phyloP scores from a whole-genome alignment of 192 early-diverging fungal genomes.

The Coemansia sp. region DNA sequence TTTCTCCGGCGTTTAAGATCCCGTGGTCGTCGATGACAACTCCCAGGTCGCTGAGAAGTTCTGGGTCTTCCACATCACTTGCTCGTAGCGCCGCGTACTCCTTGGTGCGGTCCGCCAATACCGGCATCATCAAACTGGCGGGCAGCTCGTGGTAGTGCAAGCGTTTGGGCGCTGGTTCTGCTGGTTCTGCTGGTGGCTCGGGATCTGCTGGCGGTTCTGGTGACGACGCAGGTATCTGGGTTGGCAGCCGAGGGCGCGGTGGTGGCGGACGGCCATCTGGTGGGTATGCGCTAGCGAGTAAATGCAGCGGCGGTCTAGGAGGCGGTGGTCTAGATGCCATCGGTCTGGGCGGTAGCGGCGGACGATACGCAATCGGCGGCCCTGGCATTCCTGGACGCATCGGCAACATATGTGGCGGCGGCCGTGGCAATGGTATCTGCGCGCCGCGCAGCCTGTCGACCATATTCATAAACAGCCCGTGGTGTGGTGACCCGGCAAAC shows the following conservation, averaged over 20 bases:
- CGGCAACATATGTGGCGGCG: conserved; percentile 5
- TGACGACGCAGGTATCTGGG: not conserved
- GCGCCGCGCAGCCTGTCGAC: not conserved
- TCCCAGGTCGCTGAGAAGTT: too few species aligned
- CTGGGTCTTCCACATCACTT: conserved; percentile 12
- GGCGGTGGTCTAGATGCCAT: conserved; percentile 11
- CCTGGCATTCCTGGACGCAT: not conserved
- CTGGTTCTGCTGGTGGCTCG: too few species aligned
- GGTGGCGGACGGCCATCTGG: not conserved
- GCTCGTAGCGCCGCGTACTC: conserved; percentile 14
- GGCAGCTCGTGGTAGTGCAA: conserved; percentile 31
- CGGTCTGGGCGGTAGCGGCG: not conserved
- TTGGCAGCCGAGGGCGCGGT: not conserved
- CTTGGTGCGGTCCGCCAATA: conserved; percentile 9
- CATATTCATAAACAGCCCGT: conserved; percentile 23
- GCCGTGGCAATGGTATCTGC: not conserved
- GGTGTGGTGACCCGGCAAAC: conserved; percentile 19
- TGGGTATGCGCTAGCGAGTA: not conserved
- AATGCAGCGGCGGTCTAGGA: not conserved
- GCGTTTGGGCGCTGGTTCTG: not conserved
- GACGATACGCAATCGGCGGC: not conserved
- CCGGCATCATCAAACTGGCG: conserved; percentile 32
- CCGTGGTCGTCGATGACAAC: too few species aligned
- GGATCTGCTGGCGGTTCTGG: too few species aligned
- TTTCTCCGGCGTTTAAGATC: too few species aligned